phyloP scores from a whole-genome alignment of 2,329 filamentous ascomycete species.

The Colletotrichum sojae region DNA sequence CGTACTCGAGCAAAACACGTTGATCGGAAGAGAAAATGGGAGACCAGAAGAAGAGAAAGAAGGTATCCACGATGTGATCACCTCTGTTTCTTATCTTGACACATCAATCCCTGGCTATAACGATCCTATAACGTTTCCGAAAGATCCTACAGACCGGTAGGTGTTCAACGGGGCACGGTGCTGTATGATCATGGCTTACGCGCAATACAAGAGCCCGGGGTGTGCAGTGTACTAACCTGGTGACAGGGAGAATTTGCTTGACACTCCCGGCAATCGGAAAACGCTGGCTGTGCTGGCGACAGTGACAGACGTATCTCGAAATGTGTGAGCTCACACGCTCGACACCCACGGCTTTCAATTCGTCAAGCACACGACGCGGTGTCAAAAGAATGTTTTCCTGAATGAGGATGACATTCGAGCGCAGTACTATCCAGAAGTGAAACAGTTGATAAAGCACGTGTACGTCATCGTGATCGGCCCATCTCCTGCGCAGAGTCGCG shows the following conservation, averaged over 20 bases:
- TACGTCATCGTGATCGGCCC: background rate
- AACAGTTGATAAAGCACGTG: conserved; percentile 34
- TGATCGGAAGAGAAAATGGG: no score
- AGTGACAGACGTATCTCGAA: conserved; percentile 69
- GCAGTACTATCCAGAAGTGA: conserved; percentile 54
- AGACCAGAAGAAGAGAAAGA: no score
- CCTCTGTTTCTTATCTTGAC: conserved; percentile 8
- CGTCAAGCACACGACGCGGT: conserved; percentile 62
- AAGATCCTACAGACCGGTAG: conserved; percentile 9
- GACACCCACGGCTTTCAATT: conserved; percentile 69
- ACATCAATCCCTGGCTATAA: background rate
- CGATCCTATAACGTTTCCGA: conserved; percentile 20
- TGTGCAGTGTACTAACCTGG: background rate
- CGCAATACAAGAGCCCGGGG: no score
- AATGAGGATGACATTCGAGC: conserved; percentile 62
- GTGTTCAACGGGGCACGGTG: background rate
- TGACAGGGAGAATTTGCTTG: conserved; percentile 14
- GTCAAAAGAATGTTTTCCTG: conserved; percentile 65
- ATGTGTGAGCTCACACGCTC: conserved; percentile 74
- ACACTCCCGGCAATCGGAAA: conserved; percentile 9
- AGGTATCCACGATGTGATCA: background rate
- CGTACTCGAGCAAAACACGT: no score
- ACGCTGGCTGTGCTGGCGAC: background rate
- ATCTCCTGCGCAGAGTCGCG: no score
- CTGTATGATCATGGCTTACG: no score